Evolutionary conservation across 257 asterid genomes (phyloP), one percentile per base, ranked within the genome.

Genomic region (Nicotiana obtusifolia): DNA sequence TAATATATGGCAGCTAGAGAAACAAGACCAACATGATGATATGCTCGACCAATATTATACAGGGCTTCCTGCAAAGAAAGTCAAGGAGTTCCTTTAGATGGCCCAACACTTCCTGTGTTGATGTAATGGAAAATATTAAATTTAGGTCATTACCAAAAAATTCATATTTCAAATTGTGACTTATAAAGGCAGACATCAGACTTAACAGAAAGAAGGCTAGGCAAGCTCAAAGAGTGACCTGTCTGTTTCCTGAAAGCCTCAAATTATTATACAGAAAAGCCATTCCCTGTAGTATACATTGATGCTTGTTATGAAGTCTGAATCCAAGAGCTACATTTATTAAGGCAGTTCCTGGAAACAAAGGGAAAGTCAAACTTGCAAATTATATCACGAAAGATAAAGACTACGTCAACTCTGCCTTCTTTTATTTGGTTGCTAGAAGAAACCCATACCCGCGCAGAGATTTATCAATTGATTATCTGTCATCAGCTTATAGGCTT

Each of bases 271-370:
- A 84, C 47, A 94, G 92, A 84, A 94, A 94, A 17, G 98, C 87
- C 77, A 94, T 87, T 71, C 97, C 98, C 85, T 94, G 97, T 59
- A 89, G 80, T 66, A 94, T 56, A 52, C 93, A 81, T 81, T 94
- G 97, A 82, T 94, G 98, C 88, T 94, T 94, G 90, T 91, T 94
- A 71, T 91, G 90, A 81, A 94, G 93, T 84, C 98, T 85, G 82
- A 82, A 86, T 84, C 94, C 97, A 47, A 93, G 90, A 81, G 95
- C 92, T 85, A 94, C 88, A 84, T 94, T 94, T 81, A 94, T 90
- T 86, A 94, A 86, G 69, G 97, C 90, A 49, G 96, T 91, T 85
- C 97, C 97, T 92, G 79, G 62, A 15, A 81, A 68, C 57, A 35
- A 13, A 33, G 20, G 67, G 5, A 64, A 28, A 65, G 62, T 19